These are phyloP conservation scores for Pholiota conissans DNA, from an alignment of 768 basidiomycete genomes.

Conservation along the genomic window DNA sequence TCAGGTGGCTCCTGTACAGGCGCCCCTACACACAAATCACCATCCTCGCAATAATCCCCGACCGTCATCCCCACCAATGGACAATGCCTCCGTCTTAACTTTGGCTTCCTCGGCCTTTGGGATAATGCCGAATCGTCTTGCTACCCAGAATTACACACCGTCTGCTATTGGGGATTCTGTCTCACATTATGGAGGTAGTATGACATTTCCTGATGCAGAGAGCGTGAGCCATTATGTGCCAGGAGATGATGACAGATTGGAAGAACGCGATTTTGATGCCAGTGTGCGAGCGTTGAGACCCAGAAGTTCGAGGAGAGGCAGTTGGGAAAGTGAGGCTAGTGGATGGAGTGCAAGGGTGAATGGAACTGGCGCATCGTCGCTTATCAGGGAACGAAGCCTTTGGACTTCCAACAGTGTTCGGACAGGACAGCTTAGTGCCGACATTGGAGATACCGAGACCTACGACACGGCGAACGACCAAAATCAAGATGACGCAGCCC, in stretches of 20 bases:
- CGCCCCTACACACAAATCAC: constrained; percentile 86
- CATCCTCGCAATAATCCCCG: constrained; percentile 96
- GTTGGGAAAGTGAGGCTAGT: constrained; percentile 90
- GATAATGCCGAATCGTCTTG: constrained; percentile 50
- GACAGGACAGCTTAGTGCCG: constrained; percentile 57
- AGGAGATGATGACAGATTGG: constrained; percentile 65
- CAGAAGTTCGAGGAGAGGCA: constrained; percentile 81
- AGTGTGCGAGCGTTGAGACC: constrained; percentile 89
- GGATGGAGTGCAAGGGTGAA: constrained; percentile 81
- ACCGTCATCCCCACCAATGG: constrained; percentile 85
- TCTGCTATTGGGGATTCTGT: constrained; percentile 64
- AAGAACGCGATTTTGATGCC: constrained; percentile 77
- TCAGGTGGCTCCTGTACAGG: constrained; percentile 55
- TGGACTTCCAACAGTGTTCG: constrained; percentile 63
- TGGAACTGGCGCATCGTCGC: constrained; percentile 45
- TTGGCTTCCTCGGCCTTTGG: constrained; percentile 93
- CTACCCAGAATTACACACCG: constrained; percentile 41
- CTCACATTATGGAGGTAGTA: constrained; percentile 71
- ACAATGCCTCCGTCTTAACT: constrained; percentile 91
- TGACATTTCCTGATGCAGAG: constrained; percentile 58
- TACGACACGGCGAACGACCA: constrained; percentile 28
- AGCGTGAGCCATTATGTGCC: constrained; percentile 68
- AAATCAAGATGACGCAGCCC: constrained; percentile 18
- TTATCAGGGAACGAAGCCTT: constrained; percentile 53
- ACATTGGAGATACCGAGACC: constrained; percentile 35